Conservation (phyloP, 2,329 filamentous ascomycete genomes). For the Aspergillus sp. region DNA sequence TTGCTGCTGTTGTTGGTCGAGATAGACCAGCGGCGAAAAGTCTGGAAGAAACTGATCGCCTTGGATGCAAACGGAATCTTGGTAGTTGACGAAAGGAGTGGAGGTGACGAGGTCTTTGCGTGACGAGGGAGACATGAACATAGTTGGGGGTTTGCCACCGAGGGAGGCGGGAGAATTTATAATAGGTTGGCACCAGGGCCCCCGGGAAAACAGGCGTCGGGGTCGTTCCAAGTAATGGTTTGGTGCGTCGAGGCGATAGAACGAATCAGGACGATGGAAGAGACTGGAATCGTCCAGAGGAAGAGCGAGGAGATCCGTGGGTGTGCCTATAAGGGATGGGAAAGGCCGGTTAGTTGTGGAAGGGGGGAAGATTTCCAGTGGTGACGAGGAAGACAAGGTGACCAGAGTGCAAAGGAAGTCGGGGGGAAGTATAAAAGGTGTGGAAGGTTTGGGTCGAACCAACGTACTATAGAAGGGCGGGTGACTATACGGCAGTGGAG, state of each 20-base stretch:
- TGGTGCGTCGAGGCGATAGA: slow-evolving; percentile 18
- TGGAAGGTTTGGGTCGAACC: background rate
- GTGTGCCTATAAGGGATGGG: slow-evolving; percentile 1
- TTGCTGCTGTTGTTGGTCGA: slow-evolving; percentile 23
- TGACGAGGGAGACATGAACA: slow-evolving; percentile 38
- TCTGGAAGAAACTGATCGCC: slow-evolving; percentile 37
- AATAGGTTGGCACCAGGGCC: slow-evolving; percentile 22
- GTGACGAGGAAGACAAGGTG: background rate
- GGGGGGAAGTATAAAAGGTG: background rate
- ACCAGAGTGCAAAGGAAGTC: background rate
- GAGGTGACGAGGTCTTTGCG: slow-evolving; percentile 42
- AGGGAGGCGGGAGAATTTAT: slow-evolving; percentile 26
- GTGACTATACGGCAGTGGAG: background rate
- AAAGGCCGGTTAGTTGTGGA: slow-evolving; percentile 6
- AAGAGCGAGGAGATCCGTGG: background rate
- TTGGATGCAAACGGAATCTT: slow-evolving; percentile 36
- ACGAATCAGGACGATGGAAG: slow-evolving; percentile 17
- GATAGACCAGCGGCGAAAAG: slow-evolving; percentile 24
- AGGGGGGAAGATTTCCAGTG: background rate
- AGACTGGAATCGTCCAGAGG: slow-evolving; percentile 26
- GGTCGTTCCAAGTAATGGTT: slow-evolving; percentile 24
- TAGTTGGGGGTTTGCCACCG: slow-evolving; percentile 34
- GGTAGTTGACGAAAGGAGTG: slow-evolving; percentile 22
- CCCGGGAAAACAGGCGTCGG: slow-evolving; percentile 21
- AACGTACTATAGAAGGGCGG: slow-evolving; percentile 5